Conservation (phyloP, 2,329 filamentous ascomycete species). For the Arthrinium phaeospermum region DNA sequence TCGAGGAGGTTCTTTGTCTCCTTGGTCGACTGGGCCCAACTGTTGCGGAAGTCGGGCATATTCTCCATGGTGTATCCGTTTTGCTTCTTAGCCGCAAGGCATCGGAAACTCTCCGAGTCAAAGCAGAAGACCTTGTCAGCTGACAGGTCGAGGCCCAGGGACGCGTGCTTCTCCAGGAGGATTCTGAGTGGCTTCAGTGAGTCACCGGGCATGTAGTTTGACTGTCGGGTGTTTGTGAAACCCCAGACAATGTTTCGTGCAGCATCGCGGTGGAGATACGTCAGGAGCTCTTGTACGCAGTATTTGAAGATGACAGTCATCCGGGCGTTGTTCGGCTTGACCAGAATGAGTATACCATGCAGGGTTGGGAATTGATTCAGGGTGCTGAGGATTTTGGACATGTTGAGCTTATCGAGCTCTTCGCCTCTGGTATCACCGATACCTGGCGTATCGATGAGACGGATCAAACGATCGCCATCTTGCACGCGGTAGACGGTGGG, state of each 20-base stretch:
- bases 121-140: slow-evolving; percentile 45
- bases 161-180: slow-evolving; percentile 37
- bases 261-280: slow-evolving; percentile 44
- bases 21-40: slow-evolving; percentile 43
- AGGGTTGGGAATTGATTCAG: slow-evolving; percentile 42
- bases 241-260: slow-evolving; percentile 48
- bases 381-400: slow-evolving; percentile 44
- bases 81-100: slow-evolving; percentile 44
- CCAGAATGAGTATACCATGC: slow-evolving; percentile 48
- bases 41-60: slow-evolving; percentile 40
- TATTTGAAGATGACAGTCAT: slow-evolving; percentile 46
- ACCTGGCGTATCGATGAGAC: slow-evolving; percentile 50
- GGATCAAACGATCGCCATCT: slow-evolving; percentile 36
- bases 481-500: slow-evolving; percentile 41
- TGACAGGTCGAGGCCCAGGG: slow-evolving; percentile 38
- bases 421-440: slow-evolving; percentile 48
- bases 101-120: slow-evolving; percentile 51
- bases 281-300: slow-evolving; percentile 47
- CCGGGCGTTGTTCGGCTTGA: slow-evolving; percentile 46
- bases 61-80: slow-evolving; percentile 35
- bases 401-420: slow-evolving; percentile 44
- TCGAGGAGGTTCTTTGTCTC: slow-evolving; percentile 40
- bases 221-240: slow-evolving; percentile 49
- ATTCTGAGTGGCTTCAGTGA: slow-evolving; percentile 42
- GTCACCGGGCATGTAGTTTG: slow-evolving; percentile 49